A percentile compares a stretch with the other conserved stretches of the same genome.
phyloP scores from a whole-genome alignment of 805 yeast genomes.

The Lachancea nothofagi region DNA sequence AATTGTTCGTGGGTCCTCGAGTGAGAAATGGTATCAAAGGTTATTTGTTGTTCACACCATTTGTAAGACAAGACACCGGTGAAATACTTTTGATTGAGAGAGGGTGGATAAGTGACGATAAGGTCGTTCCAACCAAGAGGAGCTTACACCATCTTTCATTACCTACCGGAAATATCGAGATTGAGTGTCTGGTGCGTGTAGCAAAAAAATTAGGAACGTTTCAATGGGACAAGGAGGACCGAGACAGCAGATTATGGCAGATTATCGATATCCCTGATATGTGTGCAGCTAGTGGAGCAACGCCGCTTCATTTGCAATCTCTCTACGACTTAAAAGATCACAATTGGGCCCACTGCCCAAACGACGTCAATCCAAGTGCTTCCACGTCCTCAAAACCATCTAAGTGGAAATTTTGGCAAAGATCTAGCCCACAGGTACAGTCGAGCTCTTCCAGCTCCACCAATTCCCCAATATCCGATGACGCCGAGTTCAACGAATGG shows the following conservation, averaged over 20 bases:
- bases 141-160: constrained; percentile 61
- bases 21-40: constrained; percentile 68
- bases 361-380: background rate
- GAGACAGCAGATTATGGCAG: constrained; percentile 63
- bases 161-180: constrained; percentile 61
- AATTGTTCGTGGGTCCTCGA: constrained; percentile 89
- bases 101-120: constrained; percentile 83
- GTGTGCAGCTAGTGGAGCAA: constrained; percentile 53
- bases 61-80: constrained; percentile 53
- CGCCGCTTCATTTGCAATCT: constrained; percentile 74
- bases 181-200: constrained; percentile 68
- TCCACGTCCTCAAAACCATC: constrained; percentile 15
- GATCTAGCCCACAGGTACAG: background rate
- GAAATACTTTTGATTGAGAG: constrained; percentile 76
- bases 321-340: constrained; percentile 62
- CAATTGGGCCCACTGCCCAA: constrained; percentile 29
- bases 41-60: constrained; percentile 74
- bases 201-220: constrained; percentile 57
- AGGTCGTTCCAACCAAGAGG: constrained; percentile 51
- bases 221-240: constrained; percentile 67
- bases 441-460: background rate
- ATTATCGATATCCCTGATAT: constrained; percentile 78
- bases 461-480: background rate
- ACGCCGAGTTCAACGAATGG: constrained; percentile 41
- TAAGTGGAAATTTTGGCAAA: constrained; percentile 28